phyloP scores from a whole-genome alignment of 129 eudicot genomes.

The Arctium minus region DNA sequence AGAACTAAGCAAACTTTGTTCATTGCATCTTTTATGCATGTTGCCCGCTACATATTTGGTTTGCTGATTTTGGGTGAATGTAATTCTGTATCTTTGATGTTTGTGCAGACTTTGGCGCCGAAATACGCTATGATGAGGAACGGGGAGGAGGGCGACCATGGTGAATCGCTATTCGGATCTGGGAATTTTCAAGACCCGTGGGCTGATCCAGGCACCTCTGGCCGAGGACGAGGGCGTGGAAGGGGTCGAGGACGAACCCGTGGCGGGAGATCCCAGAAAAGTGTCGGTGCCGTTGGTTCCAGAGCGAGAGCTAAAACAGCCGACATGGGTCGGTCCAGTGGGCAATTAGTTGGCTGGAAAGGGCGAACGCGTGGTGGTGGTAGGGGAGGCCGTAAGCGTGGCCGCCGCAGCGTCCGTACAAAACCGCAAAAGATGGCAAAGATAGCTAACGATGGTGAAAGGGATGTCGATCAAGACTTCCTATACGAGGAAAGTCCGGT shows the following conservation, averaged over 20 bases:
- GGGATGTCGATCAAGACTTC: conserved; percentile 1
- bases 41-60: too few species aligned
- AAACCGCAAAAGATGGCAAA: conserved; percentile 31
- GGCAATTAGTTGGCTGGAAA: conserved; percentile 41
- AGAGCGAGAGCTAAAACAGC: conserved; percentile 23
- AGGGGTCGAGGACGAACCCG: conserved; percentile 53
- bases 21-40: too few species aligned
- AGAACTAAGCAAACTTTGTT: too few species aligned
- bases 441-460: not conserved
- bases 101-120: conserved; percentile 47
- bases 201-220: conserved; percentile 30
- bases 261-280: conserved; percentile 60
- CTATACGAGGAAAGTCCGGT: conserved; percentile 29
- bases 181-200: conserved; percentile 42
- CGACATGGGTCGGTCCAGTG: conserved; percentile 18
- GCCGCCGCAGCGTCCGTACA: conserved; percentile 42
- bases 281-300: conserved; percentile 15
- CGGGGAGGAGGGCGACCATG: conserved; percentile 20
- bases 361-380: conserved; percentile 61
- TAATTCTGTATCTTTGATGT: not conserved
- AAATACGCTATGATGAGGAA: conserved; percentile 28
- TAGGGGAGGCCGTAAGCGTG: conserved; percentile 61
- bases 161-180: conserved; percentile 27
- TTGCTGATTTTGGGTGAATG: too few species aligned
- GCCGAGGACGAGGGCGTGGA: conserved; percentile 61